Base-by-base conservation (phyloP, 176 grass and related monocot genomes). In the Musa beccarii region DNA sequence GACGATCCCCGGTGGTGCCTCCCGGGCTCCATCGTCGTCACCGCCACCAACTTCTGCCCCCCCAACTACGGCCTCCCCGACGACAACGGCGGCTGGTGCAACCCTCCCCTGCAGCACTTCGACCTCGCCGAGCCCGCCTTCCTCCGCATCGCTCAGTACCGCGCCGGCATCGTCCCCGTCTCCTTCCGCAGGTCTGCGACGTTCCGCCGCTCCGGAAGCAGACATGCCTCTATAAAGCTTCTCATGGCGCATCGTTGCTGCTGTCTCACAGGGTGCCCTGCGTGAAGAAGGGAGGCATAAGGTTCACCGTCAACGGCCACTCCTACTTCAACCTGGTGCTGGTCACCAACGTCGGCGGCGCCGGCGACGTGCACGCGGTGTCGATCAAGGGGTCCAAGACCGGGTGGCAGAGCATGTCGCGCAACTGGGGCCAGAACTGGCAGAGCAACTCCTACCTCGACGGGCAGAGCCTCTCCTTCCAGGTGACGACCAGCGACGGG, bases 291-390 rank as follows among this genome's bases (percentile, higher is more conserved):
- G 92, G 92, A 73, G 92, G 92, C 14, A 86, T 96, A 71, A 75
- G 89, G 16, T 96, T 92, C 86, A 84, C 89, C 83, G 72, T 96
- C 28, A 75, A 65, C n/a, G 89, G 92, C 0, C 81, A 83, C 77
- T 91, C 87, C 74, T 97, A 97, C 84, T 97, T 97, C 82, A 91
- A 97, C 83, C 59, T 97, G 49, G 87, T 97, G 17, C 85, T 96
- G 50, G 61, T 96, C 78, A 78, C 81, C 86, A 96, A 96, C 74
- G 92, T 92, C 59, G 89, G 7, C 19, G 92, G 92, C 61, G 62
- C 87, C 69, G 9, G 89, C 77, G 82, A 79, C 26, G 62, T 83
- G 82, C 79, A 78, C 20, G 0, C 89, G 12, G 84, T 83, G 55
- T 85, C 85, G 28, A 87, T 87, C 71, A 85, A 96, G 76, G 82